A percentile compares a stretch with the other conserved stretches of the same genome.
Evolutionary conservation across 2,329 filamentous ascomycete genomes (phyloP).

Genomic region (Epichloe elymi): DNA sequence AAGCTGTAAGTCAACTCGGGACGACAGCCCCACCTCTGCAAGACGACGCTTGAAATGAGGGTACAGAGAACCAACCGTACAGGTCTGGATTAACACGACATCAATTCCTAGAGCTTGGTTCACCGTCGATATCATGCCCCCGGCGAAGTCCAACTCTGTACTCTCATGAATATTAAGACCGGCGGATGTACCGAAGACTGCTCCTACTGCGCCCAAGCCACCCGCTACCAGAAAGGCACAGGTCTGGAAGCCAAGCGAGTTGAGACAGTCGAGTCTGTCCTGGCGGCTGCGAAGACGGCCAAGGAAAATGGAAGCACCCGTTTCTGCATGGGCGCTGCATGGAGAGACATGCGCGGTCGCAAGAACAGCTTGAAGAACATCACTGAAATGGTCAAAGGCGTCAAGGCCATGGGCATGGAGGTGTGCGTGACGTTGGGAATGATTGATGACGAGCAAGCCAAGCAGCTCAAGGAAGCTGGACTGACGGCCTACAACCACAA

Average conservation of each 20-base stretch:
- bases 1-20: constrained; percentile 41
- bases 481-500: constrained; percentile 93
- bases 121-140: constrained; percentile 82
- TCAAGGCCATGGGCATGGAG: constrained; percentile 75
- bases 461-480: constrained; percentile 69
- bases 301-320: constrained; percentile 76
- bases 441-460: constrained; percentile 71
- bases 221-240: constrained; percentile 62
- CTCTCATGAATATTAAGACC: constrained; percentile 93
- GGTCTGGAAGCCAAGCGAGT: constrained; percentile 71
- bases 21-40: neutral
- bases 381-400: constrained; percentile 72
- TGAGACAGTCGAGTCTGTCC: constrained; percentile 66
- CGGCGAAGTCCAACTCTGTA: constrained; percentile 78
- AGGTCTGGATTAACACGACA: constrained; percentile 6
- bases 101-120: constrained; percentile 45
- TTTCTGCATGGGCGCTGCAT: constrained; percentile 92
- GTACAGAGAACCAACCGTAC: neutral
- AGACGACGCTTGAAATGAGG: neutral
- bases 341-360: constrained; percentile 86
- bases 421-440: constrained; percentile 88
- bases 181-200: constrained; percentile 88
- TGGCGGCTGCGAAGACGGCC: constrained; percentile 63
- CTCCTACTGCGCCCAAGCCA: constrained; percentile 84
- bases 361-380: constrained; percentile 75